phyloP scores from a whole-genome alignment of 106 monocot genomes.

The Dioscorea alata region DNA sequence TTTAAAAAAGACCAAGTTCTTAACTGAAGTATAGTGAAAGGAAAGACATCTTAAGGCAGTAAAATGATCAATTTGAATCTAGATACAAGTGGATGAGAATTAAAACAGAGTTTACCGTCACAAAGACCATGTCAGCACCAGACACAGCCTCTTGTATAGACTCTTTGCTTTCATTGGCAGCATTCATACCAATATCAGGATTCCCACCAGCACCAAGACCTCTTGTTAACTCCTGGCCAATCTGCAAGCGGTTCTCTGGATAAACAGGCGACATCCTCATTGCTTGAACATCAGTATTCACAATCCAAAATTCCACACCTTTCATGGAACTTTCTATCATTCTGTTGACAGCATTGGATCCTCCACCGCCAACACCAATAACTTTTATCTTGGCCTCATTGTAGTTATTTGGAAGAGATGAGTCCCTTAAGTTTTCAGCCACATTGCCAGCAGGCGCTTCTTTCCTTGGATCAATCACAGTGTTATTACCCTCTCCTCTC shows the following conservation, averaged over 20 bases:
- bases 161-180: constrained; percentile 76
- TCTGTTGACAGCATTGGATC: constrained; percentile 96
- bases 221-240: constrained; percentile 64
- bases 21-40: neutral
- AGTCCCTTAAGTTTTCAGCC: constrained; percentile 16
- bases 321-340: constrained; percentile 93
- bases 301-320: constrained; percentile 99
- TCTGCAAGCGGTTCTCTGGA: constrained; percentile 60
- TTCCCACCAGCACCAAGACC: constrained; percentile 88
- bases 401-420: constrained; percentile 17
- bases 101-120: constrained; percentile 46
- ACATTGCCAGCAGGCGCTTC: neutral
- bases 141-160: constrained; percentile 50
- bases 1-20: no score
- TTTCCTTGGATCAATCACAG: constrained; percentile 13
- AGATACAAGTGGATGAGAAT: neutral
- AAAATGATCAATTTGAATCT: neutral
- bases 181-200: constrained; percentile 79
- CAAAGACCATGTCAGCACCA: constrained; percentile 86
- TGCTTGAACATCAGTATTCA: constrained; percentile 85
- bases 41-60: neutral
- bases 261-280: constrained; percentile 66
- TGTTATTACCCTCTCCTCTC: constrained; percentile 43
- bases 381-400: constrained; percentile 94
- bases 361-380: constrained; percentile 94